Conservation (phyloP, 73 alveolate genomes). For the Tetrahymena malaccensis region DNA sequence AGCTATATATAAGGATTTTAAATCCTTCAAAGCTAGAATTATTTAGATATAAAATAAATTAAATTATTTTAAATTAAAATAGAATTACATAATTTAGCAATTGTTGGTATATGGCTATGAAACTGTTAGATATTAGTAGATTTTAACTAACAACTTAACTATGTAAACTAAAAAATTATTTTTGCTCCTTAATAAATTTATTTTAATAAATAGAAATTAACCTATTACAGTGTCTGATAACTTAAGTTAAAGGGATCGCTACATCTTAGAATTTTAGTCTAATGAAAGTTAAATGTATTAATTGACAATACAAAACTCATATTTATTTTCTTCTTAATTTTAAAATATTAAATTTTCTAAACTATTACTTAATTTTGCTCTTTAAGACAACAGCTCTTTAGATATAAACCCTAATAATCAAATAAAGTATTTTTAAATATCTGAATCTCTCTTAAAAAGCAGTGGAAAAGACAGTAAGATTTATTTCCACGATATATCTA, state of each 20-base stretch:
- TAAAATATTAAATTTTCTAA: background rate
- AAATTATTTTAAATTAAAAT: too few relatives aligned
- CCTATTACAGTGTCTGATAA: background rate
- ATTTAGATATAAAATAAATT: too few relatives aligned
- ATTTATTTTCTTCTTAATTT: background rate
- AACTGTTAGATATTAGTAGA: background rate
- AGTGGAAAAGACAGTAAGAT: background rate
- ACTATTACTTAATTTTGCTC: background rate
- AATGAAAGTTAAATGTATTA: background rate
- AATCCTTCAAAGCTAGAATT: too few relatives aligned
- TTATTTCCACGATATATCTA: background rate
- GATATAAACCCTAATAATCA: background rate
- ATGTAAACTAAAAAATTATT: background rate
- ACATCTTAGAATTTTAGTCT: background rate
- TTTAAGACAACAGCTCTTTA: background rate
- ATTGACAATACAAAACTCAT: background rate
- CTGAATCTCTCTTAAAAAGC: background rate
- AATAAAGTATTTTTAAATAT: background rate
- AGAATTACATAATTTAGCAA: background rate
- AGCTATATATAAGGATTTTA: too few relatives aligned
- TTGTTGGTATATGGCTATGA: background rate
- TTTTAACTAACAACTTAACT: too few relatives aligned
- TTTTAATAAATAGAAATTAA: background rate
- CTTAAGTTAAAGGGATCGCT: background rate
- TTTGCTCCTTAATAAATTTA: too few relatives aligned